Percentiles rank a stretch among this genome's conserved stretches.
phyloP scores from a whole-genome alignment of 352 stramenopile species.

The Thraustochytrium striatum region DNA sequence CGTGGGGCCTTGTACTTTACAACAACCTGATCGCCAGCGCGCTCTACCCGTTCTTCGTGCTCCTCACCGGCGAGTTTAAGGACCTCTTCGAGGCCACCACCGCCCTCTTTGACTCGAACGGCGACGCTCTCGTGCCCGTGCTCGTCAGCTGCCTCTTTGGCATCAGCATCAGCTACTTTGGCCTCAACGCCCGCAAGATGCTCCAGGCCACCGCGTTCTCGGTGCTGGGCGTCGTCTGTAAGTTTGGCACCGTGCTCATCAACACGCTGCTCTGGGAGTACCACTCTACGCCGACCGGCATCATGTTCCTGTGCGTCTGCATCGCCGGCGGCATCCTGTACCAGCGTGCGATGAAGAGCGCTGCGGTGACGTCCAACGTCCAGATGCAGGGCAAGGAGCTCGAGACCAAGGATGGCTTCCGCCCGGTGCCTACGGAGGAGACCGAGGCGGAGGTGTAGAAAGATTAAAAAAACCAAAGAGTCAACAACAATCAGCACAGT shows the following conservation, averaged over 20 bases:
- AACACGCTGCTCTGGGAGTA: constrained; percentile 29
- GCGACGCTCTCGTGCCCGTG: background rate
- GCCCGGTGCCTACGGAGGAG: too few species aligned
- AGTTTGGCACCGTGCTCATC: constrained; percentile 44
- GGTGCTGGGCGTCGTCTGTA: constrained; percentile 46
- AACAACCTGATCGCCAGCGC: constrained; percentile 48
- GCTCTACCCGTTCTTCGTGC: constrained; percentile 40
- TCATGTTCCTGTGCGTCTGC: constrained; percentile 41
- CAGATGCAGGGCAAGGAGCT: too few species aligned
- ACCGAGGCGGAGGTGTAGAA: too few species aligned
- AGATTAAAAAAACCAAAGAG: too few species aligned
- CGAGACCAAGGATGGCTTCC: too few species aligned
- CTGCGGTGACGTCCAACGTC: constrained; percentile 14
- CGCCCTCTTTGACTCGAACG: background rate
- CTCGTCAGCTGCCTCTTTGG: constrained; percentile 21
- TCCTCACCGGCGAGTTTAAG: constrained; percentile 4
- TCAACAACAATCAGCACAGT: too few species aligned
- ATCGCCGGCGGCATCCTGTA: constrained; percentile 43
- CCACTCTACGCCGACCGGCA: constrained; percentile 19
- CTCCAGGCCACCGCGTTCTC: constrained; percentile 46
- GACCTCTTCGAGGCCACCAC: background rate
- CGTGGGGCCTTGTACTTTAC: constrained; percentile 40
- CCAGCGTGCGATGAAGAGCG: constrained; percentile 30
- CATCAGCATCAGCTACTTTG: constrained; percentile 50
- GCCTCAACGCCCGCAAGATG: constrained; percentile 43